Percentiles rank a stretch among this genome's conserved stretches.
Conservation (phyloP, 2,329 filamentous ascomycete species). For the Trichoderma hamatum region DNA sequence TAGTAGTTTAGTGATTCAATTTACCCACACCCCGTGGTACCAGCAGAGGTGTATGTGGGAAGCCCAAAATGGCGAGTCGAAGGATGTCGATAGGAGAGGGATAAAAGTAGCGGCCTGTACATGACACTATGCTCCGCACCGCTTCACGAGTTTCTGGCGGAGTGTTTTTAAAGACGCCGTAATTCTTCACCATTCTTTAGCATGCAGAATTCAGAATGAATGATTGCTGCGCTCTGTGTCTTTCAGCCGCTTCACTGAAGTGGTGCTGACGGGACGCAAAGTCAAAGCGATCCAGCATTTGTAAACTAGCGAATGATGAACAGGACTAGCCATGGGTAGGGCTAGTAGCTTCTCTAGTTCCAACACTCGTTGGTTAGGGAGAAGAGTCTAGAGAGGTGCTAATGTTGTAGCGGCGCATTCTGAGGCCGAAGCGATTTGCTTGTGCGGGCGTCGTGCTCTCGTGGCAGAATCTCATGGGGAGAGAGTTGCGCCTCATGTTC, state of each 20-base stretch:
- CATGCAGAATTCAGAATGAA: neutral
- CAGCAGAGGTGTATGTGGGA: slow-evolving; percentile 12
- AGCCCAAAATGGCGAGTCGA: slow-evolving; percentile 12
- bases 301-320: neutral
- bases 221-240: neutral
- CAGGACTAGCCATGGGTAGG: neutral
- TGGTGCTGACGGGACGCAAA: neutral
- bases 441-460: slow-evolving; percentile 7
- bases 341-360: neutral
- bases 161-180: neutral
- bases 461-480: slow-evolving; percentile 17
- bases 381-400: neutral
- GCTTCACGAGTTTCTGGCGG: slow-evolving; percentile 2
- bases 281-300: neutral
- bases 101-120: neutral
- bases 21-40: slow-evolving; percentile 5
- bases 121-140: neutral
- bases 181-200: neutral
- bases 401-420: neutral
- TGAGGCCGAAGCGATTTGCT: slow-evolving; percentile 4
- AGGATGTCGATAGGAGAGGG: neutral
- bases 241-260: neutral
- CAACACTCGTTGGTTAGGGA: slow-evolving; percentile 1
- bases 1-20: neutral
- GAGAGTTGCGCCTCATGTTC: neutral